Percentiles rank a stretch among this genome's conserved stretches.
Evolutionary conservation across 352 stramenopile species (phyloP).

Genomic region (Pythium inflatum): DNA sequence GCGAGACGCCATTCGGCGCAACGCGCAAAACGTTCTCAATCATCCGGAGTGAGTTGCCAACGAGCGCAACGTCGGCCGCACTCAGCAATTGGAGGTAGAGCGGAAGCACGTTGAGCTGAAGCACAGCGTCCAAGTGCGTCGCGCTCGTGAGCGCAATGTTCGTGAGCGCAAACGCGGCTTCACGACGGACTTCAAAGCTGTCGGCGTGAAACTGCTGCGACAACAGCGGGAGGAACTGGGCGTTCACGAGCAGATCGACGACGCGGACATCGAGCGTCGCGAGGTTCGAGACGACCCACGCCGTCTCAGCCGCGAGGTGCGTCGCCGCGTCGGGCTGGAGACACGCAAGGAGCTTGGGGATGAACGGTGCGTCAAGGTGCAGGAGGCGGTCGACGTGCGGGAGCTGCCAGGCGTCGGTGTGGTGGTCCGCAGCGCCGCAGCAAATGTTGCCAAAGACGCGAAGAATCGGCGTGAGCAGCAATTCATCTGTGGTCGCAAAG

Average conservation of each 20-base stretch:
- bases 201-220: slow-evolving; percentile 60
- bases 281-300: slow-evolving; percentile 82
- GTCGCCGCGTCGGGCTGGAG: slow-evolving; percentile 45
- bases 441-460: slow-evolving; percentile 84
- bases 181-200: slow-evolving; percentile 69
- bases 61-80: slow-evolving; percentile 65
- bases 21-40: slow-evolving; percentile 79
- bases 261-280: slow-evolving; percentile 57
- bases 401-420: slow-evolving; percentile 77
- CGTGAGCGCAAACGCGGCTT: slow-evolving; percentile 73
- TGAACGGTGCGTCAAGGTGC: slow-evolving; percentile 49
- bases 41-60: slow-evolving; percentile 77
- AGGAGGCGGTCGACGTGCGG: slow-evolving; percentile 58
- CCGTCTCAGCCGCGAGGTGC: slow-evolving; percentile 61
- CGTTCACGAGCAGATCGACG: slow-evolving; percentile 59
- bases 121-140: slow-evolving; percentile 50
- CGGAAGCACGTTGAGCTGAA: slow-evolving; percentile 63
- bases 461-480: slow-evolving; percentile 73
- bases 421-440: slow-evolving; percentile 65
- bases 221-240: slow-evolving; percentile 60
- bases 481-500: slow-evolving; percentile 62
- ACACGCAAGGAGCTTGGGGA: slow-evolving; percentile 64
- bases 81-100: slow-evolving; percentile 62
- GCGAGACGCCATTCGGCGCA: slow-evolving; percentile 52
- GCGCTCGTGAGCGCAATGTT: slow-evolving; percentile 74